Conservation (phyloP, 176 grass and related monocot species). For the Carex littledalei region DNA sequence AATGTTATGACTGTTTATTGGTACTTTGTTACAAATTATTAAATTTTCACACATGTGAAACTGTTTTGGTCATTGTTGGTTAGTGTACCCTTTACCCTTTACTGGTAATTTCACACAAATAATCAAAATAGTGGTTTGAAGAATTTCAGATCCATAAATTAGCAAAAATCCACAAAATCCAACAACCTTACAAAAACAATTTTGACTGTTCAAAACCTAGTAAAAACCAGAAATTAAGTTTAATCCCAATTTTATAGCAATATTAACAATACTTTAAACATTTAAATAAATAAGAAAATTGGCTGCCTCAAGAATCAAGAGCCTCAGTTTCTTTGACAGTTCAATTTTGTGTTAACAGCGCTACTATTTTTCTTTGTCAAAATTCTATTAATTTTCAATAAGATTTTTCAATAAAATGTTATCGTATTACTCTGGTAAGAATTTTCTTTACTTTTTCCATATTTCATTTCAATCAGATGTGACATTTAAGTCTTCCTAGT, state of each 20-base stretch:
- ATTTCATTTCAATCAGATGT: background rate
- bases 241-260: background rate
- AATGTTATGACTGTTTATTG: background rate
- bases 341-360: background rate
- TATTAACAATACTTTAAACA: background rate
- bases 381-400: background rate
- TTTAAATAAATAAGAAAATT: background rate
- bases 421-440: background rate
- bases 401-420: background rate
- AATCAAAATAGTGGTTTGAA: background rate
- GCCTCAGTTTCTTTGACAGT: background rate
- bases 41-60: no score
- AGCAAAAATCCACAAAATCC: background rate
- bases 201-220: background rate
- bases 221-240: background rate
- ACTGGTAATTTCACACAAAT: no score
- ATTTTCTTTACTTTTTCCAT: background rate
- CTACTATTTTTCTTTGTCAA: background rate
- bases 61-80: no score
- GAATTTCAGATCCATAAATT: background rate
- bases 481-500: slow-evolving; percentile 14
- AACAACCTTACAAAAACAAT: background rate
- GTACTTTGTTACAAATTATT: background rate
- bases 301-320: background rate
- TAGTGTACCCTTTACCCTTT: no score